These are phyloP conservation scores for Aethionema arabicum DNA, from an alignment of 345 rosid species.

Conservation along the genomic window DNA sequence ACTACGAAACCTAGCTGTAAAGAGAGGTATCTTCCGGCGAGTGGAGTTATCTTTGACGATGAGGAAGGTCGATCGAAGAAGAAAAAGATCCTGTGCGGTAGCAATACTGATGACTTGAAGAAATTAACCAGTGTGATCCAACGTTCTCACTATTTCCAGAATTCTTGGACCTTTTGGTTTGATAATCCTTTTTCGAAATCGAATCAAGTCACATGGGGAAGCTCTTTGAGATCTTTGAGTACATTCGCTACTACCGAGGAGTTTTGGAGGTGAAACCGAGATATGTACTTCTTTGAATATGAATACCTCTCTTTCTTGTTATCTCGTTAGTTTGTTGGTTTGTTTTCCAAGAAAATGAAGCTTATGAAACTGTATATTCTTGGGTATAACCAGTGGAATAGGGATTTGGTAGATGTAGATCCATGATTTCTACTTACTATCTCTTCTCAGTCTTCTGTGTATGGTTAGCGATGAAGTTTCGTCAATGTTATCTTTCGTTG, in stretches of 20 bases:
- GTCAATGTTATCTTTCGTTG: background rate
- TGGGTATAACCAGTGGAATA: background rate
- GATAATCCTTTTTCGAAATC: slow-evolving; percentile 58
- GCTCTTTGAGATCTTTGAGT: slow-evolving; percentile 65
- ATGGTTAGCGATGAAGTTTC: background rate
- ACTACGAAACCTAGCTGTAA: slow-evolving; percentile 8
- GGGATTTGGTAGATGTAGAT: background rate
- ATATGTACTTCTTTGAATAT: background rate
- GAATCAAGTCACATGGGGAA: slow-evolving; percentile 69
- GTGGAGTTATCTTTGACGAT: slow-evolving; percentile 23
- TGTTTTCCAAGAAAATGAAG: background rate
- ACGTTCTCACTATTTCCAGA: slow-evolving; percentile 58
- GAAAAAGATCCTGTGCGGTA: slow-evolving; percentile 43
- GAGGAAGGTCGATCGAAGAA: slow-evolving; percentile 48
- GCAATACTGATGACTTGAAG: slow-evolving; percentile 8
- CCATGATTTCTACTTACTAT: background rate
- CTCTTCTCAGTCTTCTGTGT: slow-evolving; percentile 8
- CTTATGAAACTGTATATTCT: slow-evolving; percentile 9
- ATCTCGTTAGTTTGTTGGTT: background rate
- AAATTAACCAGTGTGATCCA: slow-evolving; percentile 28
- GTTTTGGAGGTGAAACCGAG: slow-evolving; percentile 69
- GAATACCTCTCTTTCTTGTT: background rate
- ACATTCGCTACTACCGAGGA: slow-evolving; percentile 70
- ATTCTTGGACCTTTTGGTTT: slow-evolving; percentile 91
- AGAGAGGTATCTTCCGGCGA: slow-evolving; percentile 27